Evolutionary conservation across 805 yeast genomes (phyloP), one percentile per base, ranked within the genome.

Genomic region (Teunomyces barrocoloradensis): DNA sequence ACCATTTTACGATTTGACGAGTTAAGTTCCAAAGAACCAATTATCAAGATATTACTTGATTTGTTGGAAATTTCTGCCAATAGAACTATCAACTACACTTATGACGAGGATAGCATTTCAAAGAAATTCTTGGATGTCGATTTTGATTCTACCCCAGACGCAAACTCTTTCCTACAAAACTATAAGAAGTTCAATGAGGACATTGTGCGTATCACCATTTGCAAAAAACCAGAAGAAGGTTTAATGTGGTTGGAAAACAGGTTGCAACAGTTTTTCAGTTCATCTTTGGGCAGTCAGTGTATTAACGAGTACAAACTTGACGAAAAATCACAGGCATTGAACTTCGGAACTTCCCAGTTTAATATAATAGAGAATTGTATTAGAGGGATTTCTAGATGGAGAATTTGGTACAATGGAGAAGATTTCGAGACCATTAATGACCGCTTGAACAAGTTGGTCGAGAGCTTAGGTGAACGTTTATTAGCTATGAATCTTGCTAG

Each of bases 361-460:
- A 84, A 83, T 60, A 81, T 90, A 21, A 88, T 90, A 23, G 98
- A 92, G 65, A 85, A 96, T 30, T 85, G 95, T 55, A 80, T 94
- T 29, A 79, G 96, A 50, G 99, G 98, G 32, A 85, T 95, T 20
- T 84, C 94, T 10, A 80, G 99, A 60, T 95, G 99, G 99, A 82
- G 89, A 57, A 82, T 89, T 13, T 92, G 97, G 97, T 90, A 89
- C 57, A 77, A 67, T 30, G 81, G 82, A 5, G 77, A 73, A 4
- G 77, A 77, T 20, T 75, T 79, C 44, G 83, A 79, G 32, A 69
- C 71, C 33, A 71, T 81, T 11, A 84, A 82, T 43, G 73, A 63
- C 17, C 71, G 81, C 45, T 68, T 82, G 44, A 73, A 71, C 40
- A 76, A 77, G 43, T 70, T 79, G 40, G 82, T 86, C 7, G 90